Conservation (phyloP, 352 stramenopile genomes). For the Globisporangium orthogonon region DNA sequence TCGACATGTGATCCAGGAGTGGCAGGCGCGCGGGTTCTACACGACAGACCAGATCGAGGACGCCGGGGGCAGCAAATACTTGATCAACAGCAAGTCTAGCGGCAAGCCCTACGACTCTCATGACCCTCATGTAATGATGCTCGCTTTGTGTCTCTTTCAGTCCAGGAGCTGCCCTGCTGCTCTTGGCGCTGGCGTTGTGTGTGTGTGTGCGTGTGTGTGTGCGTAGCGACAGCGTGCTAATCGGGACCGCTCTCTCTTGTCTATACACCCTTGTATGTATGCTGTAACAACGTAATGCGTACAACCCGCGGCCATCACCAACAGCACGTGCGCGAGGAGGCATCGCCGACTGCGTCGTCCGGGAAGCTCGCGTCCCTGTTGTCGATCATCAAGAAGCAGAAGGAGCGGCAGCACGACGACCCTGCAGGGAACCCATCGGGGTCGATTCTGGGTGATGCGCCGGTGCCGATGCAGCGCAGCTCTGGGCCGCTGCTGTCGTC, state of each 20-base stretch:
- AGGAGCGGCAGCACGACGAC: conserved; percentile 36
- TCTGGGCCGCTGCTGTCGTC: conserved; percentile 2
- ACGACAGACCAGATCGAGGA: conserved; percentile 54
- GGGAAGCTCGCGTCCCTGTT: conserved; percentile 70
- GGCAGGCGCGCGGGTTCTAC: conserved; percentile 70
- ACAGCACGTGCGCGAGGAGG: conserved; percentile 15
- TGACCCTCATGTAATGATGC: conserved; percentile 8
- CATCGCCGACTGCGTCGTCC: conserved; percentile 29
- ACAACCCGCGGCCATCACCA: conserved; percentile 11
- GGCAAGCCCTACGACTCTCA: conserved; percentile 1
- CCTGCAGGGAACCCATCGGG: background rate
- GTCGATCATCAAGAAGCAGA: conserved; percentile 83
- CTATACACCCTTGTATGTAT: conserved; percentile 1
- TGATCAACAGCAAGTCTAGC: conserved; percentile 14
- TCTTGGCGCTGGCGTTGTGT: background rate
- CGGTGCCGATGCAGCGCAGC: background rate
- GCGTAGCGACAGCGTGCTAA: background rate
- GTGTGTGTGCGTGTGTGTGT: background rate
- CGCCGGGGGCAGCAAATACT: conserved; percentile 38
- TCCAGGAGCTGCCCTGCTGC: too few species aligned
- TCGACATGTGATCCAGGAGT: conserved; percentile 71
- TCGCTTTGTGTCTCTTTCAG: too few species aligned
- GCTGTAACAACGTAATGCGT: conserved; percentile 1
- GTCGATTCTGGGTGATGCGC: conserved; percentile 6
- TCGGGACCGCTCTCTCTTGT: background rate